Evolutionary conservation across 2,329 filamentous ascomycete genomes (phyloP).

Genomic region (Ascomycota sp.): DNA sequence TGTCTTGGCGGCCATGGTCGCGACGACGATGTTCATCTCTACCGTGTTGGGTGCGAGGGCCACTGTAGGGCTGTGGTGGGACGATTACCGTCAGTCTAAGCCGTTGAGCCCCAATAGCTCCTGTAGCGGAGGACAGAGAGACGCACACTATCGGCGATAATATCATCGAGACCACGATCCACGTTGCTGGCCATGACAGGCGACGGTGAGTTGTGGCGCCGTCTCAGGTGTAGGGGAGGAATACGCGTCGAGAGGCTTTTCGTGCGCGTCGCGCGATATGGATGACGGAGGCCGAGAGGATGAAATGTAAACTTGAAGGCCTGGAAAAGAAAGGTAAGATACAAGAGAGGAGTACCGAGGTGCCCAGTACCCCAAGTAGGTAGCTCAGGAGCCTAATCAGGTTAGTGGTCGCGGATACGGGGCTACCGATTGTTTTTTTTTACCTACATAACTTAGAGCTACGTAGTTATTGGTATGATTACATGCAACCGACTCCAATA

Average conservation of each 20-base stretch:
- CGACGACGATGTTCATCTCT: slow-evolving; percentile 13
- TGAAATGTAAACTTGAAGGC: too few relatives aligned
- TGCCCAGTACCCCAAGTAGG: too few relatives aligned
- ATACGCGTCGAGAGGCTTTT: not conserved
- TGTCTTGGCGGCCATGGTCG: slow-evolving; percentile 23
- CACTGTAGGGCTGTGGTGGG: slow-evolving; percentile 11
- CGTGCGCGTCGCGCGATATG: not conserved
- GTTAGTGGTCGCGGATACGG: too few relatives aligned
- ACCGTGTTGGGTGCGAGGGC: slow-evolving; percentile 15
- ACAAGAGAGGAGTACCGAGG: too few relatives aligned
- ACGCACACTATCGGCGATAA: slow-evolving; percentile 28
- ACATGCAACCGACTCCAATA: too few relatives aligned
- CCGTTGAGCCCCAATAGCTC: too few relatives aligned
- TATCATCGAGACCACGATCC: slow-evolving; percentile 36
- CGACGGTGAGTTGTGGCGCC: not conserved
- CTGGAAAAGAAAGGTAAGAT: too few relatives aligned
- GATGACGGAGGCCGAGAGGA: too few relatives aligned
- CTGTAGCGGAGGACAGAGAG: not conserved
- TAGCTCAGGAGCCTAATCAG: too few relatives aligned
- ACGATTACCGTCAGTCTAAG: slow-evolving; percentile 1
- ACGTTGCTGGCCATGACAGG: slow-evolving; percentile 20
- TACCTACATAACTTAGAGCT: too few relatives aligned
- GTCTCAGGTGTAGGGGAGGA: not conserved
- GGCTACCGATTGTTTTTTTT: too few relatives aligned
- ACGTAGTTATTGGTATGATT: too few relatives aligned